These are phyloP conservation scores for Perkinsus olseni DNA, from an alignment of 169 alveolate species.

Conservation along the genomic window DNA sequence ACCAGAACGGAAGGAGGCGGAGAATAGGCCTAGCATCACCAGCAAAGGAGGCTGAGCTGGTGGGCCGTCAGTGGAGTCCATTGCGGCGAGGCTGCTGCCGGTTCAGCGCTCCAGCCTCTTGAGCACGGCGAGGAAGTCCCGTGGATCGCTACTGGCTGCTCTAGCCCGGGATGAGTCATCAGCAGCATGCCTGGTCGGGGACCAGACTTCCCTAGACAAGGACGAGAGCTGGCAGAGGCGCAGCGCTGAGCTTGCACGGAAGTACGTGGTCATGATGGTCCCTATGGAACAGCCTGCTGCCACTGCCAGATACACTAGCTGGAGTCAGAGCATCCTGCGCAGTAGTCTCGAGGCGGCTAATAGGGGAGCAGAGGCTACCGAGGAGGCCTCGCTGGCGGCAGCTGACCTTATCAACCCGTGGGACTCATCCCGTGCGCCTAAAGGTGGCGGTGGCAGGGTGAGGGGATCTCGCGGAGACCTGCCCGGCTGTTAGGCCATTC, in stretches of 20 bases:
- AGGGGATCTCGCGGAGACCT: no score
- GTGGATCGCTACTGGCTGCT: neutral
- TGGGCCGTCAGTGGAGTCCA: neutral
- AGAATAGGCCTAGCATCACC: neutral
- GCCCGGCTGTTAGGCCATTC: no score
- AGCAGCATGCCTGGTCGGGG: neutral
- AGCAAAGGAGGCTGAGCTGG: neutral
- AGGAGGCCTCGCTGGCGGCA: neutral
- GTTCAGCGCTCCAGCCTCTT: neutral
- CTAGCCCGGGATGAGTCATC: neutral
- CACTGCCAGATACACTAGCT: neutral
- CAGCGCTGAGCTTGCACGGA: neutral
- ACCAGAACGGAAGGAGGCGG: neutral
- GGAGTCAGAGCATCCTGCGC: neutral
- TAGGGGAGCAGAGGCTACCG: neutral
- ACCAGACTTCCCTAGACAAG: neutral
- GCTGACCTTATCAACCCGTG: neutral
- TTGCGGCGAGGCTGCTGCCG: neutral
- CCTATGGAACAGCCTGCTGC: neutral
- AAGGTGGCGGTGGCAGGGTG: neutral
- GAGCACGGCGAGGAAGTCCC: neutral
- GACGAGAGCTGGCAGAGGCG: neutral
- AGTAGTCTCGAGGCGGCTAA: neutral
- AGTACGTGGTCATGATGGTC: neutral
- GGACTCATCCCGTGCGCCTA: neutral